These are phyloP conservation scores for Vitis riparia DNA, from an alignment of 164 flowering plant genomes.

Conservation along the genomic window DNA sequence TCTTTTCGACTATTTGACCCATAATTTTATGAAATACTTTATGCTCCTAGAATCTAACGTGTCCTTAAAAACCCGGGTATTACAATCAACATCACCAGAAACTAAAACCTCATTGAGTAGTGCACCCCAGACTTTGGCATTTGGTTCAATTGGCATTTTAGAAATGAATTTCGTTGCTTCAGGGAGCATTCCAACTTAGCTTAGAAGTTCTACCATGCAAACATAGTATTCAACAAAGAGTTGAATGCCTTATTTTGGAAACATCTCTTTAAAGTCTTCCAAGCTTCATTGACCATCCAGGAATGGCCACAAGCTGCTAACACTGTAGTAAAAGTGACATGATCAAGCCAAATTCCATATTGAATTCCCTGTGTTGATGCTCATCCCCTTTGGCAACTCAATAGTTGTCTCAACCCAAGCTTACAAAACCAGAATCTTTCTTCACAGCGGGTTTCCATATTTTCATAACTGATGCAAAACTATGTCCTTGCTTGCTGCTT, in stretches of 20 bases:
- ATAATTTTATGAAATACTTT: no score
- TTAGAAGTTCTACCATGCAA: slow-evolving; percentile 72
- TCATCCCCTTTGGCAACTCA: no score
- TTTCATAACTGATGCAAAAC: slow-evolving; percentile 35
- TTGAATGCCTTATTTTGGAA: slow-evolving; percentile 39
- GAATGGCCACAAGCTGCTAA: slow-evolving; percentile 79
- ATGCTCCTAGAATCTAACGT: no score
- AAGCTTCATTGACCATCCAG: slow-evolving; percentile 63
- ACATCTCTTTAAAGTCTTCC: slow-evolving; percentile 52
- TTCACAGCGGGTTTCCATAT: slow-evolving; percentile 51
- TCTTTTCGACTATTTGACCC: no score
- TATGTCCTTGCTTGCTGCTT: slow-evolving; percentile 24
- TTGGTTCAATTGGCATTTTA: slow-evolving; percentile 73
- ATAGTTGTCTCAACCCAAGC: neutral
- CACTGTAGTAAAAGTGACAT: slow-evolving; percentile 71
- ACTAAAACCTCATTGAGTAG: slow-evolving; percentile 71
- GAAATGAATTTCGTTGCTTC: slow-evolving; percentile 62
- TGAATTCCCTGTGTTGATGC: no score
- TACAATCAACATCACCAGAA: slow-evolving; percentile 43
- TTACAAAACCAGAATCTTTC: slow-evolving; percentile 27
- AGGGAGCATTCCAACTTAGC: slow-evolving; percentile 66
- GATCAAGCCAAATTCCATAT: slow-evolving; percentile 58
- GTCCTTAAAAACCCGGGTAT: no score
- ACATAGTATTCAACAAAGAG: slow-evolving; percentile 78
- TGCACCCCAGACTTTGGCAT: slow-evolving; percentile 80